Conservation (phyloP, 2,329 filamentous ascomycete genomes). For the Aspergillus sp. region DNA sequence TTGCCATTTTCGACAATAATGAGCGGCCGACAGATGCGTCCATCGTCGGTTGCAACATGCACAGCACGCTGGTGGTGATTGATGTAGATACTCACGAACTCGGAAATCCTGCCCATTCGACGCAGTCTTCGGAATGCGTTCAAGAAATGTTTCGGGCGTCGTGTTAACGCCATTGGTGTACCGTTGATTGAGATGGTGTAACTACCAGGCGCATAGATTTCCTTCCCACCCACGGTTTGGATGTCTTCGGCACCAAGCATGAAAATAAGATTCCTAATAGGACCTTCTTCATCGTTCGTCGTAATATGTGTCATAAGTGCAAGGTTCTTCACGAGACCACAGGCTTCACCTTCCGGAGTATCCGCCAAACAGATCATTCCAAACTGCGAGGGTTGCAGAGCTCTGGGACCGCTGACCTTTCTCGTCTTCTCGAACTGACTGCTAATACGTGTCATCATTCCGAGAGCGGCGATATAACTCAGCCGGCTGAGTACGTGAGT, state of each 20-base stretch:
- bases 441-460: slow-evolving; percentile 99
- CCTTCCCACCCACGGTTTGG: slow-evolving; percentile 74
- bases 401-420: slow-evolving; percentile 93
- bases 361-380: slow-evolving; percentile 97
- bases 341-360: slow-evolving; percentile 97
- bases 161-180: slow-evolving; percentile 84
- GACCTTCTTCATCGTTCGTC: slow-evolving; percentile 89
- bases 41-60: slow-evolving; percentile 95
- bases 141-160: slow-evolving; percentile 82
- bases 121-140: slow-evolving; percentile 82
- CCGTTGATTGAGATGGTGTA: slow-evolving; percentile 96
- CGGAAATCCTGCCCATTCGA: slow-evolving; percentile 86
- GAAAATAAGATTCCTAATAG: slow-evolving; percentile 82
- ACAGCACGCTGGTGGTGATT: slow-evolving; percentile 90
- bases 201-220: slow-evolving; percentile 79
- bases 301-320: slow-evolving; percentile 99
- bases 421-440: slow-evolving; percentile 98
- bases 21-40: slow-evolving; percentile 90
- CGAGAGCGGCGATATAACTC: slow-evolving; percentile 93
- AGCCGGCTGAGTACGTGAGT: slow-evolving; percentile 93
- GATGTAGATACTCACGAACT: slow-evolving; percentile 95
- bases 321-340: slow-evolving; percentile 95
- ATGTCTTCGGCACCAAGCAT: slow-evolving; percentile 83
- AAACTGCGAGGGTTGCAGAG: slow-evolving; percentile 94
- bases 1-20: slow-evolving; percentile 90